These are phyloP conservation scores for Andrographis paniculata DNA, from an alignment of 305 asterid genomes.

Conservation along the genomic window DNA sequence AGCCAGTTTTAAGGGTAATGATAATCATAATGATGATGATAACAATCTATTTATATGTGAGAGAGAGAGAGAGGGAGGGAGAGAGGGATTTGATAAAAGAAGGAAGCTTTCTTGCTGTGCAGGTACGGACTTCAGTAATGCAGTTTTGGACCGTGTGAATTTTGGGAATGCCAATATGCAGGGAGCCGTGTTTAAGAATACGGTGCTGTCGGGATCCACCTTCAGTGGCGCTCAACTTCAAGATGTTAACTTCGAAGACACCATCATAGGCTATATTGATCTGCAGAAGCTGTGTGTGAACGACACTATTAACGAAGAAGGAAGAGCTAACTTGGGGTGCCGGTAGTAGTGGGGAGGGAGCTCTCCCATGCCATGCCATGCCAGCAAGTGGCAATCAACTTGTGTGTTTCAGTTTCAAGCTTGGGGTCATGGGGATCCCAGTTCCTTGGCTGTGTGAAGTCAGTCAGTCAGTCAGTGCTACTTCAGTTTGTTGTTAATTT, in stretches of 20 bases:
- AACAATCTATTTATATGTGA: too few relatives aligned
- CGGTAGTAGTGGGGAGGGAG: conserved; percentile 23
- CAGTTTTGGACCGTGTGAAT: conserved; percentile 82
- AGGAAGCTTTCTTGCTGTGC: conserved; percentile 4
- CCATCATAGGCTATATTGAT: conserved; percentile 83
- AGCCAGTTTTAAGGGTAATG: conserved; percentile 81
- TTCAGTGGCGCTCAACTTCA: conserved; percentile 64
- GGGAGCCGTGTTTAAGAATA: conserved; percentile 78
- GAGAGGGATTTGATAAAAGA: neutral
- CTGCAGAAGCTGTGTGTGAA: conserved; percentile 81
- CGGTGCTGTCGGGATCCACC: conserved; percentile 87
- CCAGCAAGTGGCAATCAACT: too few relatives aligned
- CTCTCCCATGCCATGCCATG: too few relatives aligned
- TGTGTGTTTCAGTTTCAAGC: too few relatives aligned
- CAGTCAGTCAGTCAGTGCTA: too few relatives aligned
- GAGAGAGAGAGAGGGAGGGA: too few relatives aligned
- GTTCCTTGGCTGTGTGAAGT: too few relatives aligned
- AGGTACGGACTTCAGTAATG: conserved; percentile 82
- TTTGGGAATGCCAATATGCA: conserved; percentile 67
- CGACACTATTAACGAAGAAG: conserved; percentile 53
- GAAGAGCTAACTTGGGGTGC: conserved; percentile 77
- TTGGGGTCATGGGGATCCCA: too few relatives aligned
- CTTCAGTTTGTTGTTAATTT: too few relatives aligned
- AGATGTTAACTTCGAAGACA: conserved; percentile 81
- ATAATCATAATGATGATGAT: too few relatives aligned